Evolutionary conservation across 495 filamentous ascomycete species (phyloP).

Genomic region (Podospora tetraspora): DNA sequence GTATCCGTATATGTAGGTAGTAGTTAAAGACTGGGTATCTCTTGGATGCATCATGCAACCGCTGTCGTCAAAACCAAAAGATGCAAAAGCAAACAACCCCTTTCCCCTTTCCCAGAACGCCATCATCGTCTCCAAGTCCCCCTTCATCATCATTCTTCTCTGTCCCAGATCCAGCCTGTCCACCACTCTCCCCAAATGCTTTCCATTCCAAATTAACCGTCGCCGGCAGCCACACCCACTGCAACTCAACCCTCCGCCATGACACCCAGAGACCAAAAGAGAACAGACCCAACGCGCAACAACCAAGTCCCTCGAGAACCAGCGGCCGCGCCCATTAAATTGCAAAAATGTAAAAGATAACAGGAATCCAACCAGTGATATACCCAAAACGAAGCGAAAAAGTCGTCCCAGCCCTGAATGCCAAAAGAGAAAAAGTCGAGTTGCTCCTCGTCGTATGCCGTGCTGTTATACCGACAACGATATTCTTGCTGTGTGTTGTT

Average conservation of each 20-base stretch:
- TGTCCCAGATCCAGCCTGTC: slow-evolving; percentile 5
- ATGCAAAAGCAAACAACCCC: background rate
- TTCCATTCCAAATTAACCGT: background rate
- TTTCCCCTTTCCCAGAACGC: background rate
- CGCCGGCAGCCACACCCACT: background rate
- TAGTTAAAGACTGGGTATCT: background rate
- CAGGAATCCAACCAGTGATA: background rate
- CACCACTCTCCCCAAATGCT: background rate
- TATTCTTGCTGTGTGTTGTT: background rate
- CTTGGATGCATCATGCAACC: background rate
- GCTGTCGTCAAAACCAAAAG: background rate
- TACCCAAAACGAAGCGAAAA: slow-evolving; percentile 1
- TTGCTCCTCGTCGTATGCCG: slow-evolving; percentile 2
- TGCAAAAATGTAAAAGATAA: background rate
- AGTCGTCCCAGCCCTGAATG: slow-evolving; percentile 1
- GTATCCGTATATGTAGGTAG: background rate
- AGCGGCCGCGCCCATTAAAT: background rate
- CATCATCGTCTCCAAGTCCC: background rate
- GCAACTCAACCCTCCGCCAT: background rate
- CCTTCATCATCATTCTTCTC: background rate
- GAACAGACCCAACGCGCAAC: background rate
- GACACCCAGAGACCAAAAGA: background rate
- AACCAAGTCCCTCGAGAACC: background rate
- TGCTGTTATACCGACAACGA: slow-evolving; percentile 9
- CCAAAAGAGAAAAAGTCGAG: background rate